Evolutionary conservation across 179 eudicot genomes (phyloP).

Genomic region (Spinacia oleracea): DNA sequence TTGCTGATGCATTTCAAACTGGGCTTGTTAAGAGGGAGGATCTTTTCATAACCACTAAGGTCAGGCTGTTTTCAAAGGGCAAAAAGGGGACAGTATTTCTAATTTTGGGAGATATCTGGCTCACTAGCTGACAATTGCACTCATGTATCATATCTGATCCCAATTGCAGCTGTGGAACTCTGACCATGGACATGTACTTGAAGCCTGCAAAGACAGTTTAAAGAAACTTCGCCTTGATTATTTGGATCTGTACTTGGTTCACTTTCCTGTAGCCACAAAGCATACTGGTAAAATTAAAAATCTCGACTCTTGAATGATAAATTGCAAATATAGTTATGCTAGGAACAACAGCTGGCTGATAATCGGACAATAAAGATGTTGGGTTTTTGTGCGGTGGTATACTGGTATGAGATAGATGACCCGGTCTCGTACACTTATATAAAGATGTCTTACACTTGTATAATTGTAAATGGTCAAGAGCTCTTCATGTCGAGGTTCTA

Average conservation of each 20-base stretch:
- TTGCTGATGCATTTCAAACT: constrained; percentile 70
- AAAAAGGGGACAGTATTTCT: background rate
- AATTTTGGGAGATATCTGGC: background rate
- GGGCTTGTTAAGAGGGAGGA: constrained; percentile 91
- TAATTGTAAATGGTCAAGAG: background rate
- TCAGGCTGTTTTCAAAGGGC: constrained; percentile 20
- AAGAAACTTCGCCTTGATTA: constrained; percentile 82
- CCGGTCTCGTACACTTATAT: background rate
- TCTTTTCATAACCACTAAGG: constrained; percentile 92
- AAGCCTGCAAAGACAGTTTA: constrained; percentile 87
- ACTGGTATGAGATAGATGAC: background rate
- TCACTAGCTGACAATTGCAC: background rate
- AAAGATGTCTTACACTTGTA: background rate
- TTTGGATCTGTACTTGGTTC: constrained; percentile 82
- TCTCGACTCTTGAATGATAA: background rate
- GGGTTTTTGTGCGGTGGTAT: background rate
- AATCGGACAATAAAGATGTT: too few species aligned
- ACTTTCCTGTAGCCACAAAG: constrained; percentile 85
- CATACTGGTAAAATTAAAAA: constrained; percentile 60
- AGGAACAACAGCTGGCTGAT: background rate
- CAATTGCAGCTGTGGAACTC: constrained; percentile 88
- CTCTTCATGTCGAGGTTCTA: background rate
- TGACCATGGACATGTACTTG: constrained; percentile 89
- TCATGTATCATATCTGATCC: background rate
- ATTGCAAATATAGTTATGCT: background rate